Evolutionary conservation across 495 filamentous ascomycete genomes (phyloP), one percentile per base, ranked within the genome.

Genomic region (Cercophora samala): DNA sequence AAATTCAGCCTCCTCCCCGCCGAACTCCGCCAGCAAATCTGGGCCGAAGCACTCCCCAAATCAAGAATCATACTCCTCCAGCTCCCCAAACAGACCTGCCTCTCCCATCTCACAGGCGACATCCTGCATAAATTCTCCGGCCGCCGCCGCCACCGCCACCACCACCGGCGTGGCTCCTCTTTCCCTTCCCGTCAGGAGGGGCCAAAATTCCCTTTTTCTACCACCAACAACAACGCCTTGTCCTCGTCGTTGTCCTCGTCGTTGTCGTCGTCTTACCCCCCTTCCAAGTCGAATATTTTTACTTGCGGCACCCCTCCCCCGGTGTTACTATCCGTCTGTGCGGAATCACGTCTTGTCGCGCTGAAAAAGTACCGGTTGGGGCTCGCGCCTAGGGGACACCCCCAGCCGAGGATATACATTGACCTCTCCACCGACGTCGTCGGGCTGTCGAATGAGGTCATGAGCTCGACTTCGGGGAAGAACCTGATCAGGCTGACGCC

Each of bases 291-390:
- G 6, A 58, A 69, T 15, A 63, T 67, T 13, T 70, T 69, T 60
- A 59, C 60, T 4, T 67, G 64, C 64, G 69, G 59, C 15, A 70
- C 76, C 56, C 67, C 64, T 19, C 66, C 76, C 17, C 75, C 76
- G 3, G 63, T 74, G 42, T 68, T 76, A 19, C 70, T 79, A 65
- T 71, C 75, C 60, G 76, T 78, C 64, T 75, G 69, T 52, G 62
- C 68, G 56, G 76, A 80, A 56, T 73, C 76, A 21, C 72, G 78
- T 17, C 51, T 72, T 56, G 70, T 76, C 60, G 76, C 76, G 13
- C 72, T 77, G 13, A 72, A 69, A 21, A 71, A 73, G 58, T 80
- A 78, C 65, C 68, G 69, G 0, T 69, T 80, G 6, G 71, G 76
- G 5, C 69, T 80, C 1, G 76, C 73, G 17, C 76, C 75, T 2